These are phyloP conservation scores for Coccomyxa subellipsoidea DNA, from an alignment of 163 green algal genomes.

Conservation along the genomic window DNA sequence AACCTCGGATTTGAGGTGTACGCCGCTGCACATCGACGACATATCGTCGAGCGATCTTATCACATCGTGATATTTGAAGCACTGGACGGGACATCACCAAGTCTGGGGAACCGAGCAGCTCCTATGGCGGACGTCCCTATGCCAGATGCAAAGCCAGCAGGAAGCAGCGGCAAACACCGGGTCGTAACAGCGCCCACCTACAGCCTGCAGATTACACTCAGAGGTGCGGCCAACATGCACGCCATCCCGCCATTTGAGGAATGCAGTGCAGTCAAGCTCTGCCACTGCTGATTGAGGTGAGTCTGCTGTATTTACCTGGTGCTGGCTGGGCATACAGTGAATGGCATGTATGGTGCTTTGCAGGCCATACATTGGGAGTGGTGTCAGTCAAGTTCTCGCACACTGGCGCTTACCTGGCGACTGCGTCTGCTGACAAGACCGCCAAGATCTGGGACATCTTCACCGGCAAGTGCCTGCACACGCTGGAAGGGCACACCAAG, in stretches of 20 bases:
- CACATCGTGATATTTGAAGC: neutral
- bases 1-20: too few relatives aligned
- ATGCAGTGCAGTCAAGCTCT: too few relatives aligned
- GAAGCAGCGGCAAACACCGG: neutral
- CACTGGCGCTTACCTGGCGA: slow-evolving; percentile 45
- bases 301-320: too few relatives aligned
- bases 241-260: too few relatives aligned
- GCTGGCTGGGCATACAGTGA: too few relatives aligned
- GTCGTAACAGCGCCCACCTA: neutral
- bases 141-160: neutral
- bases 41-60: too few relatives aligned
- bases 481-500: slow-evolving; percentile 39
- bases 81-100: neutral
- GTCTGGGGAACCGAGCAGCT: neutral
- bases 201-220: neutral
- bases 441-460: slow-evolving; percentile 56
- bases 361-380: slow-evolving; percentile 53
- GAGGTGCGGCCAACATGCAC: neutral
- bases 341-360: neutral
- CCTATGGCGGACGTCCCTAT: neutral
- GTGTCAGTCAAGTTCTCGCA: slow-evolving; percentile 59
- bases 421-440: slow-evolving; percentile 55
- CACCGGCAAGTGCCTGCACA: slow-evolving; percentile 35
- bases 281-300: too few relatives aligned
- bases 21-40: too few relatives aligned